These are phyloP conservation scores for Pulveroboletus sp. DNA, from an alignment of 768 basidiomycete species.

Conservation along the genomic window DNA sequence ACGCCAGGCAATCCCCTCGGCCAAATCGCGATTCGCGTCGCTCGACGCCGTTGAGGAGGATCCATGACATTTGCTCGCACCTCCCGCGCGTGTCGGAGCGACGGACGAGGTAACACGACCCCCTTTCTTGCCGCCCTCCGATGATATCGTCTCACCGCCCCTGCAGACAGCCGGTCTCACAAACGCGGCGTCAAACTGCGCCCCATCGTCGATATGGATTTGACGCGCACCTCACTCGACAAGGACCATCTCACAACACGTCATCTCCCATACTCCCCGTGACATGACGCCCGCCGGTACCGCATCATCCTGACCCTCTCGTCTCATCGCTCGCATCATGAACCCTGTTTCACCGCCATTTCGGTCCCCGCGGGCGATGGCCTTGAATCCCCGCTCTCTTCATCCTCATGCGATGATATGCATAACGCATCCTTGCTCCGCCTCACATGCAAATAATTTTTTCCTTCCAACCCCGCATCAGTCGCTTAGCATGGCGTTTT, in stretches of 20 bases:
- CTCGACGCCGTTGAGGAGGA: constrained; percentile 7
- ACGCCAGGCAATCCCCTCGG: constrained; percentile 13
- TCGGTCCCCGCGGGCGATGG: no score
- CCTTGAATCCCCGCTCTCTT: no score
- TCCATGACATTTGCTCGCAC: constrained; percentile 16
- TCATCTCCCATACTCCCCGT: constrained; percentile 1
- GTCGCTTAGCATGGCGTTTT: no score
- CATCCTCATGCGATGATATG: no score
- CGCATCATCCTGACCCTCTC: no score
- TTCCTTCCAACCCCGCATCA: no score
- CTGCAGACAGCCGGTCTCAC: neutral
- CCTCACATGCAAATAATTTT: no score
- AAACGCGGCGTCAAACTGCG: neutral
- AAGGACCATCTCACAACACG: constrained; percentile 10
- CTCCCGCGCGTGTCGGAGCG: constrained; percentile 11
- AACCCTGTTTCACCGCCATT: no score
- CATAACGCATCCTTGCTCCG: no score
- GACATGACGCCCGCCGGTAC: no score
- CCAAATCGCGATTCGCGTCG: constrained; percentile 9
- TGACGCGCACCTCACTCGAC: constrained; percentile 4
- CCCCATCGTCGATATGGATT: constrained; percentile 8
- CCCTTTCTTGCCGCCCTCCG: neutral
- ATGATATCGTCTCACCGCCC: neutral
- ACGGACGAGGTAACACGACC: neutral
- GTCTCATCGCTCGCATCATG: no score